A percentile compares a stretch with the other conserved stretches of the same genome.
phyloP scores from a whole-genome alignment of 2,329 filamentous ascomycete species.

The Talaromyces sp. region DNA sequence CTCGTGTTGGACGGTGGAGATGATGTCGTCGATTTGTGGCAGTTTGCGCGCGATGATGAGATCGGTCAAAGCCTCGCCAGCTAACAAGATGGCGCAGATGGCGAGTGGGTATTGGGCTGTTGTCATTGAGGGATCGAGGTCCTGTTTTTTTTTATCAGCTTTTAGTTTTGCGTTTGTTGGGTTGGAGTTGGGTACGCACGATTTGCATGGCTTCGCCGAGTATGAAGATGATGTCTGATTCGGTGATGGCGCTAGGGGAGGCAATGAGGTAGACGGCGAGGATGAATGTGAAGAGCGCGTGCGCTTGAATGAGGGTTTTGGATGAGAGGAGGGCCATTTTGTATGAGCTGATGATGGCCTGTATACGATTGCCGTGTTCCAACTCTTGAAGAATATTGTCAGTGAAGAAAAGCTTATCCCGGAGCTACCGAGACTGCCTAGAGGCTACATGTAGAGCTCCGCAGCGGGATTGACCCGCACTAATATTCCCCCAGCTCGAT shows the following conservation, averaged over 20 bases:
- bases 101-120: constrained; percentile 65
- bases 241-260: constrained; percentile 66
- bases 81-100: constrained; percentile 66
- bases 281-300: constrained; percentile 81
- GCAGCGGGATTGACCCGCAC: neutral
- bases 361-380: neutral
- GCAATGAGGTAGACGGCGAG: constrained; percentile 80
- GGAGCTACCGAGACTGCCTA: neutral
- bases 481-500: neutral
- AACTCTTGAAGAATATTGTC: neutral
- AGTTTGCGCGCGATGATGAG: constrained; percentile 57
- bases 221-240: constrained; percentile 76
- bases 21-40: constrained; percentile 64
- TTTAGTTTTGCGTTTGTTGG: constrained; percentile 11
- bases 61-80: constrained; percentile 63
- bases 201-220: constrained; percentile 80
- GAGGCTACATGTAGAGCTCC: neutral
- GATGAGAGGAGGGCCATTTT: constrained; percentile 77
- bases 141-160: constrained; percentile 23
- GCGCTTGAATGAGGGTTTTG: constrained; percentile 72
- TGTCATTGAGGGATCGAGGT: constrained; percentile 63
- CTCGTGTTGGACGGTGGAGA: constrained; percentile 22
- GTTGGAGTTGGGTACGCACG: constrained; percentile 45
- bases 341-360: neutral
- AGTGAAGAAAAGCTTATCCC: neutral